Conservation (phyloP, 2,329 filamentous ascomycete genomes). For the Phialophora macrospora region DNA sequence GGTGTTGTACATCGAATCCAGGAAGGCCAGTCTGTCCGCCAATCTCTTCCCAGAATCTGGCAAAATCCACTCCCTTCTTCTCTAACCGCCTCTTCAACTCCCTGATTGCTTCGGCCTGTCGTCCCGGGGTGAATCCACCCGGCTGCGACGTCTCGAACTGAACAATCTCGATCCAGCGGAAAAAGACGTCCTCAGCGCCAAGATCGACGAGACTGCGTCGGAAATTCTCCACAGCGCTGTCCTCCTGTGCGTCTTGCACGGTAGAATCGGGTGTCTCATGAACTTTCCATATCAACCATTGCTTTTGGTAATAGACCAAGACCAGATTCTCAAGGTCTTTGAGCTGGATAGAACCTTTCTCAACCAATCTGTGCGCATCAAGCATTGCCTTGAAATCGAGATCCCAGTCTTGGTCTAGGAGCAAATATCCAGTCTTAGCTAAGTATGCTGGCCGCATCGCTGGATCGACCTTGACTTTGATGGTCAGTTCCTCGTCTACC, state of each 20-base stretch:
- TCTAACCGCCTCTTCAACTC: slow-evolving; percentile 78
- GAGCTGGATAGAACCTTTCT: slow-evolving; percentile 56
- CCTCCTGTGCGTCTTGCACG: slow-evolving; percentile 58
- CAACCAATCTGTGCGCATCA: slow-evolving; percentile 70
- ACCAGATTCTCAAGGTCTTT: slow-evolving; percentile 74
- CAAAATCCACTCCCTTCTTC: slow-evolving; percentile 78
- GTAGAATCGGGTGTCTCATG: slow-evolving; percentile 55
- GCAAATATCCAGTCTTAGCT: slow-evolving; percentile 83
- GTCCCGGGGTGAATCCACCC: slow-evolving; percentile 75
- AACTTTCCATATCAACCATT: slow-evolving; percentile 69
- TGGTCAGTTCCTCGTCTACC: slow-evolving; percentile 59
- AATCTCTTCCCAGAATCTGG: slow-evolving; percentile 74
- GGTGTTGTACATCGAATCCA: slow-evolving; percentile 45
- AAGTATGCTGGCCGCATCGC: slow-evolving; percentile 72
- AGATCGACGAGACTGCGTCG: slow-evolving; percentile 74
- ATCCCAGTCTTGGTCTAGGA: slow-evolving; percentile 85
- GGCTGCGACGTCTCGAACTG: slow-evolving; percentile 83
- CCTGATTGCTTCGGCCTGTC: slow-evolving; percentile 72
- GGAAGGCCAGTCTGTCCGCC: slow-evolving; percentile 65
- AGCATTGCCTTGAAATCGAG: slow-evolving; percentile 85
- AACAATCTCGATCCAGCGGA: slow-evolving; percentile 88
- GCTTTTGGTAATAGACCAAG: slow-evolving; percentile 62
- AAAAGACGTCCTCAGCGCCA: slow-evolving; percentile 88
- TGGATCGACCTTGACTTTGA: slow-evolving; percentile 63
- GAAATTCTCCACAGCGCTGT: slow-evolving; percentile 78